Percentiles rank a stretch among this genome's conserved stretches.
These are phyloP conservation scores for Flaveria ramosissima DNA, from an alignment of 129 eudicot genomes.

Conservation along the genomic window DNA sequence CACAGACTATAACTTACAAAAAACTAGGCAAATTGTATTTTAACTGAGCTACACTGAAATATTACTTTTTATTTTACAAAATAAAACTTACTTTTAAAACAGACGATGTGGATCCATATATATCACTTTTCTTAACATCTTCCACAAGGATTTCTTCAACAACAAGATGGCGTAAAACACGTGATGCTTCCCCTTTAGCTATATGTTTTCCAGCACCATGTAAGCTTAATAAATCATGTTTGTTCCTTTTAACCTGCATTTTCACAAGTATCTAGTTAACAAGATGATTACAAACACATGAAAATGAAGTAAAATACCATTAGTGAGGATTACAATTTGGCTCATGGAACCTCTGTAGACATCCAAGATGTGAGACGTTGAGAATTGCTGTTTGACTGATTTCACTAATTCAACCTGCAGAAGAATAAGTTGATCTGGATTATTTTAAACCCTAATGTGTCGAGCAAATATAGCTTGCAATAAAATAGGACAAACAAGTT, in stretches of 20 bases:
- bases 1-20: constrained; percentile 6
- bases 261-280: constrained; percentile 20
- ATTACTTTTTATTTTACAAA: not conserved
- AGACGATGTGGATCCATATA: constrained; percentile 83
- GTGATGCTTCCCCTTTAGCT: constrained; percentile 88
- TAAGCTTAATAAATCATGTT: constrained; percentile 69
- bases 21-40: not conserved
- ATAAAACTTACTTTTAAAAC: constrained; percentile 61
- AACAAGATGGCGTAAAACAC: constrained; percentile 87
- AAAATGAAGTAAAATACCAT: not conserved
- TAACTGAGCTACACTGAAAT: not conserved
- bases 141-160: constrained; percentile 79
- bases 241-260: constrained; percentile 79
- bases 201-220: constrained; percentile 90
- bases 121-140: constrained; percentile 88
- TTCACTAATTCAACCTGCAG: constrained; percentile 83
- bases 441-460: not conserved
- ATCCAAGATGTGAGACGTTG: constrained; percentile 88
- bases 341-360: constrained; percentile 88
- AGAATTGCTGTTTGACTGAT: constrained; percentile 62
- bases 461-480: not conserved
- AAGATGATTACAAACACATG: constrained; percentile 22
- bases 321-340: constrained; percentile 67
- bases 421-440: not conserved
- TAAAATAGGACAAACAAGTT: not conserved